These are phyloP conservation scores for Lentinus tigrinus DNA, from an alignment of 768 basidiomycete species.

Conservation along the genomic window DNA sequence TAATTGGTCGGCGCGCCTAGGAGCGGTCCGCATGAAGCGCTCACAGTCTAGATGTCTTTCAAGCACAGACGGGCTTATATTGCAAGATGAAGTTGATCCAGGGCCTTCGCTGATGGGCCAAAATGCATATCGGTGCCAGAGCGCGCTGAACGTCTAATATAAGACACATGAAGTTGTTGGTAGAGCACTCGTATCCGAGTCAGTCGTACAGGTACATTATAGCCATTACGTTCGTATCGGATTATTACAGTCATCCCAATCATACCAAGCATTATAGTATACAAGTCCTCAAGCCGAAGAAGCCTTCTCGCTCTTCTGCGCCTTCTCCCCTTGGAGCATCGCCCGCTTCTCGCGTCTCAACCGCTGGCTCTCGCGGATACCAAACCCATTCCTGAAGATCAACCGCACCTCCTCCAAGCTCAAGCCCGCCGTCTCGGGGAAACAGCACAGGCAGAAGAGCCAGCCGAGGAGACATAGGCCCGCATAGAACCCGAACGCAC, in stretches of 20 bases:
- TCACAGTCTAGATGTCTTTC: no score
- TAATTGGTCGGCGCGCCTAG: conserved; percentile 6
- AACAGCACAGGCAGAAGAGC: conserved; percentile 66
- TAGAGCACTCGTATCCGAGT: background rate
- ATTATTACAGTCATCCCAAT: conserved; percentile 10
- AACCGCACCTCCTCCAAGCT: conserved; percentile 65
- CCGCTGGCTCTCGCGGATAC: conserved; percentile 54
- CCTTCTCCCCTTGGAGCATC: conserved; percentile 8
- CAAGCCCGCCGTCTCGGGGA: conserved; percentile 79
- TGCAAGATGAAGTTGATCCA: no score
- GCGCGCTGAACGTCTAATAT: no score
- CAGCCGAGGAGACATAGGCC: conserved; percentile 69
- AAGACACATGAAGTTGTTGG: background rate
- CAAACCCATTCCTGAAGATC: conserved; percentile 65
- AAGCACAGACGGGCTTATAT: no score
- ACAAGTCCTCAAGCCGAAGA: background rate
- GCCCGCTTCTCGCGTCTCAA: conserved; percentile 45
- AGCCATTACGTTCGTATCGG: conserved; percentile 15
- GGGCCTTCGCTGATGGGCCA: no score
- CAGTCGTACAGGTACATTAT: no score
- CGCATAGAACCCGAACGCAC: conserved; percentile 77
- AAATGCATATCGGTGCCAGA: no score
- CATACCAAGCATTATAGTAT: conserved; percentile 1
- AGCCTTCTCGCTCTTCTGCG: conserved; percentile 2
- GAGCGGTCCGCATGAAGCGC: background rate